phyloP scores from a whole-genome alignment of 1,284 basidiomycete genomes.

The Cutaneotrichosporon mucoides region DNA sequence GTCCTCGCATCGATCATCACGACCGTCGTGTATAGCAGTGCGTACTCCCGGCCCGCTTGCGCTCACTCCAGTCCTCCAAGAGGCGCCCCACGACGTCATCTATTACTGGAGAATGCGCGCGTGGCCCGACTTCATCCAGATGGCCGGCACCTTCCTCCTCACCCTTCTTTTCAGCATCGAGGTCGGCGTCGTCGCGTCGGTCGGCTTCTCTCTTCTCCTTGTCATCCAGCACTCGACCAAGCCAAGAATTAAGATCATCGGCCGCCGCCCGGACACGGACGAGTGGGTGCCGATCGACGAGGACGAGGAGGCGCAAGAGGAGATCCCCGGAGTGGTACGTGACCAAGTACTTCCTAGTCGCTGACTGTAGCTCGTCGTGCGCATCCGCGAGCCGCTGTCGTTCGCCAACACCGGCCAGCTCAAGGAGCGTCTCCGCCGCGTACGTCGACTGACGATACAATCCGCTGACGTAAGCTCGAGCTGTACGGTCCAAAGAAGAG shows the following conservation, averaged over 20 bases:
- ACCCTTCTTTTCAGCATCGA: conserved; percentile 70
- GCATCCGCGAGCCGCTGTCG: conserved; percentile 15
- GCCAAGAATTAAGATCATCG: conserved; percentile 67
- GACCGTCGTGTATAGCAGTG: conserved; percentile 70
- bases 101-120: conserved; percentile 89
- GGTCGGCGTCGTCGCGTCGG: conserved; percentile 71
- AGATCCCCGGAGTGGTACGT: conserved; percentile 55
- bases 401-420: conserved; percentile 72
- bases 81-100: conserved; percentile 76
- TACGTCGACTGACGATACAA: conserved; percentile 18
- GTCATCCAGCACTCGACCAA: conserved; percentile 82
- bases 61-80: conserved; percentile 58
- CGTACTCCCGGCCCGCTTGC: conserved; percentile 8
- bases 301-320: conserved; percentile 70
- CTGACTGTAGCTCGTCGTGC: conserved; percentile 41
- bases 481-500: conserved; percentile 69
- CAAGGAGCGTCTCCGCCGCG: conserved; percentile 67
- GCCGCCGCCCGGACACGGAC: conserved; percentile 73
- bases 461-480: conserved; percentile 34
- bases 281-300: conserved; percentile 76
- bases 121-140: conserved; percentile 77
- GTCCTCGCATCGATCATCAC: conserved; percentile 47
- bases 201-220: conserved; percentile 77
- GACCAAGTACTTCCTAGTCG: too few relatives aligned
- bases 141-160: conserved; percentile 75